A percentile compares a stretch with the other conserved stretches of the same genome.
phyloP scores from a whole-genome alignment of 257 asterid species.

The Plantago ovata region DNA sequence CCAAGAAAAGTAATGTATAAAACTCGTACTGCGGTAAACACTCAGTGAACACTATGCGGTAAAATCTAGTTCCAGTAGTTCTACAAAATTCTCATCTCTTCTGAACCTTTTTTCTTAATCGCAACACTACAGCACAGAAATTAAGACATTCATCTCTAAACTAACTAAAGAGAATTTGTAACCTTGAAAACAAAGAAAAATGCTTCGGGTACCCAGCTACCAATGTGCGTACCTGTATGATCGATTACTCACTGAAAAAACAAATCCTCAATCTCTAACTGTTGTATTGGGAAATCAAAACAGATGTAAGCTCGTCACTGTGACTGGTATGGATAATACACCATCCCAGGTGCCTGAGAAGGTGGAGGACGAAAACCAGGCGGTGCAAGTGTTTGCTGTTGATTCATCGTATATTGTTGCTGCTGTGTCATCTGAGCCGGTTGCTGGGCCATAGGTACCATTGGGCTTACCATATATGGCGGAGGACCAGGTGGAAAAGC shows the following conservation, averaged over 20 bases:
- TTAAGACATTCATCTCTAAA: background rate
- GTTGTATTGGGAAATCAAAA: background rate
- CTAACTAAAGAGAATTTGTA: background rate
- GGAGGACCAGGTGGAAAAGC: slow-evolving; percentile 47
- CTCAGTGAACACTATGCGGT: background rate
- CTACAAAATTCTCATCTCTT: slow-evolving; percentile 25
- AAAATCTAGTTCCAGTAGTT: slow-evolving; percentile 21
- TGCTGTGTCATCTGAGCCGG: slow-evolving; percentile 43
- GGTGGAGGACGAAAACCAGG: slow-evolving; percentile 62
- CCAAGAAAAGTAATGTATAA: too few species aligned
- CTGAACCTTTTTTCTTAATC: slow-evolving; percentile 24
- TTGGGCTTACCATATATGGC: slow-evolving; percentile 51
- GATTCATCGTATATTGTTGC: slow-evolving; percentile 38
- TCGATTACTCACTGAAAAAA: slow-evolving; percentile 20
- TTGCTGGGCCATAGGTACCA: slow-evolving; percentile 54
- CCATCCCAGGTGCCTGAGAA: slow-evolving; percentile 60
- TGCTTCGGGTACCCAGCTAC: slow-evolving; percentile 20
- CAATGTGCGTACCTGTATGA: background rate
- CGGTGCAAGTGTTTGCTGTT: slow-evolving; percentile 29
- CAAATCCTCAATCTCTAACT: slow-evolving; percentile 18
- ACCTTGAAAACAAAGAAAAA: slow-evolving; percentile 5
- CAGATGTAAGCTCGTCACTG: slow-evolving; percentile 35
- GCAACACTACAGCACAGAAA: slow-evolving; percentile 21
- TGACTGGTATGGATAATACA: slow-evolving; percentile 53
- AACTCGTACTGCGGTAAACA: background rate